Base-by-base conservation (phyloP, 768 basidiomycete genomes). In the Nevesoporus exiguus region DNA sequence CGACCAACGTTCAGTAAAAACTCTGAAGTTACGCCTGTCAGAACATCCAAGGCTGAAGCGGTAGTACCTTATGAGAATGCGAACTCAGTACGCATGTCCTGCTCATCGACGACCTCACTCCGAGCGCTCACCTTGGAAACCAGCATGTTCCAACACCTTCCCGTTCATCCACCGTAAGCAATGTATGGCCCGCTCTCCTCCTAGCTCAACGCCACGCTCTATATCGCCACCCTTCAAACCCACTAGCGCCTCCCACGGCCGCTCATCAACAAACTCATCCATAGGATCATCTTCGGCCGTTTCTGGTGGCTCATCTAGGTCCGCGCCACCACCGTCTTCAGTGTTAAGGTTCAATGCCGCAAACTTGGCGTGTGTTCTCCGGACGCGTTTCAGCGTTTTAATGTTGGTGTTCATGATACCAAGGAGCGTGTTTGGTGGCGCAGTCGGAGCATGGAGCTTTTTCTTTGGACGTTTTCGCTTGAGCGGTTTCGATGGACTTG, bases 121-220 rank as follows among this genome's bases (percentile, higher is more conserved):
- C 37, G 21, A 40, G 15, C 53, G 71, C 84, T 52, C 52, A 88
- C 93, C 91, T 77, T 97, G 95, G 64, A 97, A 97, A 2, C 94
- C 94, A 45, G 80, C 78, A 75, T 97, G 95, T 61, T 96, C 93
- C 62, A 97, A 64, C 47, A 96, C 77, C 73, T 90, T 93, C 49
- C 74, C 73, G 22, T 80, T 76, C 79, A 83, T 81, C 90, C 85
- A 92, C 60, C 77, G 74, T 63, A 87, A 64, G 72, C 86, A 94
- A 51, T 83, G 78, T 41, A 73, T 70, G 8, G 86, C 84, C 54
- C 77, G 83, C 52, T 76, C 71, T 54, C 78, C 78, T 1, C 85
- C 88, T 25, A 90, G 67, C 52, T 86, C 87, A 39, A 80, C 60
- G 11, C 75, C 65, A 41, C 7, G 13, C 41, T 56, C 54, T 2